Base-by-base conservation (phyloP, 1,139 yeast species). In the Blastobotrys illinoisensis region DNA sequence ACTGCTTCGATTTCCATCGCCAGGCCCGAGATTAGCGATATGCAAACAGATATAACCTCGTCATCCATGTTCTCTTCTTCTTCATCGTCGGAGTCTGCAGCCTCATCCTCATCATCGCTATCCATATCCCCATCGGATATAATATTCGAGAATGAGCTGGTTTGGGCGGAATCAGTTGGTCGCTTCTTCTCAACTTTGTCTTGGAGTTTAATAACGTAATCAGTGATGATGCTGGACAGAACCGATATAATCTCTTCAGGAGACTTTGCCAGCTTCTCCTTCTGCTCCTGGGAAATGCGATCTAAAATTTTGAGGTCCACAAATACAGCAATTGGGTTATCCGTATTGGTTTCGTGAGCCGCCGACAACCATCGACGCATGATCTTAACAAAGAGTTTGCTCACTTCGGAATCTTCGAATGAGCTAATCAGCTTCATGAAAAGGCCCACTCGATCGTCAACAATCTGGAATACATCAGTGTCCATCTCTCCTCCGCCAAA, bases 301-400 rank as follows among this genome's bases (percentile, higher is more conserved):
- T 89, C 93, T 50, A 90, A 70, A 16, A 88, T 66, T 57, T 86
- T 80, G 57, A 88, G 74, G 64, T 86, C 85, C 5, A 82, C 73
- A 55, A 85, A 78, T 5, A 90, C 87, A 58, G 79, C 77, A 2
- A 64, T 67, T 18, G 49, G 56, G 20, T 44, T 56, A 4, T 52
- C 52, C 2, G 45, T 23, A 5, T 54, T 59, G 4, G 57, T 52
- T 16, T 49, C 49, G 1, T 59, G 58, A n/a, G 62, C 57, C 11
- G 67, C 56, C 14, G 70, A 67, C 23, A 86, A 71, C 91, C 95
- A 88, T 60, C 82, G 73, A 56, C 77, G 77, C 56, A 91, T 71
- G 1, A 84, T 70, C 0, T 60, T 60, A 4, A 83, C 71, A 63
- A 89, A 86, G 3, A 83, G 67, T 9, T 66, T 62, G 46, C 79